Percentiles rank a stretch among this genome's conserved stretches.
phyloP scores from a whole-genome alignment of 1,284 basidiomycete species.

The Sparassis latifolia region DNA sequence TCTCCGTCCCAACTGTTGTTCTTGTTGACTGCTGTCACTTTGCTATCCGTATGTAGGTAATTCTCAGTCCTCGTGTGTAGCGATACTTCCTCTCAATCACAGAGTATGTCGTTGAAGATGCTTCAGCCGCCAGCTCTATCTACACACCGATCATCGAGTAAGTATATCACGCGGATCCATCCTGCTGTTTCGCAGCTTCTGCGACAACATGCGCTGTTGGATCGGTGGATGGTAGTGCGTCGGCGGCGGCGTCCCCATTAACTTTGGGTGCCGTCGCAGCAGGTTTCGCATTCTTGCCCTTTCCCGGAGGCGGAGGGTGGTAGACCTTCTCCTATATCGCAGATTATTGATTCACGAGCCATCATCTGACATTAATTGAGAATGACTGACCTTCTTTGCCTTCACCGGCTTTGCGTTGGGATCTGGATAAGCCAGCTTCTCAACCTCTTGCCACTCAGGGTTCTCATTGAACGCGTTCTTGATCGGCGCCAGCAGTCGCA shows the following conservation, averaged over 20 bases:
- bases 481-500: conserved; percentile 78
- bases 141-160: too few relatives aligned
- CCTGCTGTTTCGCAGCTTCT: conserved; percentile 13
- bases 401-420: conserved; percentile 56
- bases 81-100: too few relatives aligned
- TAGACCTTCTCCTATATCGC: conserved; percentile 61
- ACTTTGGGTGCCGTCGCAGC: conserved; percentile 10
- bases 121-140: too few relatives aligned
- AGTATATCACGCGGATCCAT: background rate
- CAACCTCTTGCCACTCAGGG: conserved; percentile 78
- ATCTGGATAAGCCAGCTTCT: conserved; percentile 82
- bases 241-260: conserved; percentile 1
- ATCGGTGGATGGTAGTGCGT: conserved; percentile 1
- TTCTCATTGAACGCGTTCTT: conserved; percentile 70
- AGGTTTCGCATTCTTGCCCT: conserved; percentile 49
- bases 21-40: too few relatives aligned
- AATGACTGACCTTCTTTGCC: conserved; percentile 55
- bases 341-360: background rate
- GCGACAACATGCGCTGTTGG: conserved; percentile 9
- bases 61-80: too few relatives aligned
- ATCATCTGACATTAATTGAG: background rate
- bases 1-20: too few relatives aligned
- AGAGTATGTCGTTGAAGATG: too few relatives aligned
- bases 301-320: conserved; percentile 73
- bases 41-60: too few relatives aligned